Base-by-base conservation (phyloP, 345 rosid genomes). In the Psidium guajava region DNA sequence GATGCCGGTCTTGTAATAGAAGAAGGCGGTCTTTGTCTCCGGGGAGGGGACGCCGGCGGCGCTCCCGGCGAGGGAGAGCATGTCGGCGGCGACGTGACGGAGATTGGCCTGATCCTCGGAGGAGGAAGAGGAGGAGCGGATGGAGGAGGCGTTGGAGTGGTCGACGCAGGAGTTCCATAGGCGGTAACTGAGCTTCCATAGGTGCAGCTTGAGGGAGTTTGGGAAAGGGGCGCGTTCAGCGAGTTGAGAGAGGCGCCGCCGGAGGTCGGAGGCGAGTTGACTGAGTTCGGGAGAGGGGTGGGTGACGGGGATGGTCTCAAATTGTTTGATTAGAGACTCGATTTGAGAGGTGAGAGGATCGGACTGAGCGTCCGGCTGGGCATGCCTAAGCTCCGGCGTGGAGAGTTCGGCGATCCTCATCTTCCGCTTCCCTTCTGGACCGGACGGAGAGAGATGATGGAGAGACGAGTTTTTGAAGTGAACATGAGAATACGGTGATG, bases 121-220 rank as follows among this genome's bases (percentile, higher is more conserved):
- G 64, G 85, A 88, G 54, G 88, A 36, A 12, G 88, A 36, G 24
- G 94, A 90, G 42, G 90, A 87, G 64, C 88, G 86, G 84, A 91
- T 87, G 84, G 91, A 55, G 27, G 90, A 90, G 52, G 93, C 88
- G 75, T 97, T 97, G 85, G 95, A 92, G 84, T 91, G 93, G 90
- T 97, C 98, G 82, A 97, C 98, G 84, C 98, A 97, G 83, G 99
- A 91, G 88, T 96, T 97, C 98, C 99, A 97, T 83, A 97, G 96
- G 83, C 98, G 95, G 87, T 93, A 96, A 86, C 98, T 92, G 87
- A 95, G 96, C 88, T 97, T 97, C 98, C 99, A 96, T 64, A 95
- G 49, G 51, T 90, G 87, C 85, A 96, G 98, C 84, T 93, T 95
- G 88, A 92, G 82, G 32, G 95, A 93, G 86, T 92, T 94, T 54